Conservation (phyloP, 2,329 filamentous ascomycete genomes). For the Aspergillus oerlinghausenensis region DNA sequence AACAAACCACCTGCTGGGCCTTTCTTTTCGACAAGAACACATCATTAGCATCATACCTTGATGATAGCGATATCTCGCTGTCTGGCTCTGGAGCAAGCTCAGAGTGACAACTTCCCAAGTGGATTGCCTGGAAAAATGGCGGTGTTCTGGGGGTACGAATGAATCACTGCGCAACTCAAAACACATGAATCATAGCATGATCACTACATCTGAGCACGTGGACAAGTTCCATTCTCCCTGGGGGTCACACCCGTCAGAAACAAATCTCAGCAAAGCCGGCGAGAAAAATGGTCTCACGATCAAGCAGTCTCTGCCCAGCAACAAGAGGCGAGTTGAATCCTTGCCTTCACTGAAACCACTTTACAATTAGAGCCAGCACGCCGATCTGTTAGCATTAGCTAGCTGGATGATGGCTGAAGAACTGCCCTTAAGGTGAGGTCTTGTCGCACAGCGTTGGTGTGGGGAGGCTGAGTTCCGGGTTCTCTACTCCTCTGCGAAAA, state of each 20-base stretch:
- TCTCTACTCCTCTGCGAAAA: slow-evolving; percentile 1
- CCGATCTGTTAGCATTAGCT: background rate
- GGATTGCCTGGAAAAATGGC: background rate
- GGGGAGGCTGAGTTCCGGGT: slow-evolving; percentile 1
- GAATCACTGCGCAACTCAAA: background rate
- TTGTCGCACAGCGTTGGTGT: slow-evolving; percentile 6
- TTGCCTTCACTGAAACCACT: background rate
- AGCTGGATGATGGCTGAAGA: background rate
- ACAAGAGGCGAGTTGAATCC: background rate
- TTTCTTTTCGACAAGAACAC: no score
- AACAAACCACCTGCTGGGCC: background rate
- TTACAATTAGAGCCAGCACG: background rate
- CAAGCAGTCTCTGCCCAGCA: background rate
- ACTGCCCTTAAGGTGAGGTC: background rate
- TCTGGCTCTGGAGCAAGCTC: background rate
- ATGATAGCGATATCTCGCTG: background rate
- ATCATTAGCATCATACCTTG: background rate
- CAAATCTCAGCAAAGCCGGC: background rate
- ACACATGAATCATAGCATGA: background rate
- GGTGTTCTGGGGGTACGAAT: background rate
- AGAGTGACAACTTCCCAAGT: background rate
- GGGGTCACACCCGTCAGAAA: background rate
- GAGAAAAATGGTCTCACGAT: background rate
- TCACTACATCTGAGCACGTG: background rate
- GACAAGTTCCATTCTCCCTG: background rate